phyloP scores from a whole-genome alignment of 2,329 filamentous ascomycete genomes.

The Aspergillus luchuensis region DNA sequence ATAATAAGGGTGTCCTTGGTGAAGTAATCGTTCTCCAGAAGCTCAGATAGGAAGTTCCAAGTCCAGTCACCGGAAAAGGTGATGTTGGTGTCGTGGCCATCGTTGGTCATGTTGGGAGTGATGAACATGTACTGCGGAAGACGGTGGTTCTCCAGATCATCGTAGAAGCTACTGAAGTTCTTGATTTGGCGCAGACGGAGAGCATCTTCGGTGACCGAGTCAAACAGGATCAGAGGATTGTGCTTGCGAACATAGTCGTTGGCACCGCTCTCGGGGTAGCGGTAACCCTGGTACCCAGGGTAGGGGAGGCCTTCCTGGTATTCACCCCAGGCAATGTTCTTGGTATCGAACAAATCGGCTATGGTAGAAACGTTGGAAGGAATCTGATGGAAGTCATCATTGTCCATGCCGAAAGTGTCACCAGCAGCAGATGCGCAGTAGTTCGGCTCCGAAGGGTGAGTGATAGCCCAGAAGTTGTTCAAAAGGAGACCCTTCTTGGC shows the following conservation, averaged over 20 bases:
- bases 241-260: constrained; percentile 85
- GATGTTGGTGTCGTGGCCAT: constrained; percentile 74
- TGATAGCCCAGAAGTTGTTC: constrained; percentile 62
- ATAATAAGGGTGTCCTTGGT: constrained; percentile 77
- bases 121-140: constrained; percentile 70
- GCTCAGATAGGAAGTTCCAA: constrained; percentile 67
- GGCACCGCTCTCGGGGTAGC: constrained; percentile 60
- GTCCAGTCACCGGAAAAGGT: constrained; percentile 70
- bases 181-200: constrained; percentile 70
- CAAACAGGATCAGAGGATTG: constrained; percentile 67
- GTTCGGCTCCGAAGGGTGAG: constrained; percentile 75
- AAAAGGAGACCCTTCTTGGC: constrained; percentile 60
- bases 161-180: constrained; percentile 69
- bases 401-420: constrained; percentile 72
- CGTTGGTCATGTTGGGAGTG: constrained; percentile 59
- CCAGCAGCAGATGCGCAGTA: constrained; percentile 70
- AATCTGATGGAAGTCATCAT: constrained; percentile 64
- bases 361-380: constrained; percentile 66
- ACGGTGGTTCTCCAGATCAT: constrained; percentile 63
- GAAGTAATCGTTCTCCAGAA: constrained; percentile 70
- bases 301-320: constrained; percentile 81
- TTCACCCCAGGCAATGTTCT: constrained; percentile 66
- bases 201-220: constrained; percentile 61
- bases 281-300: constrained; percentile 68
- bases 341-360: constrained; percentile 68